phyloP scores from a whole-genome alignment of 495 filamentous ascomycete species.

The Xylaria acuta region DNA sequence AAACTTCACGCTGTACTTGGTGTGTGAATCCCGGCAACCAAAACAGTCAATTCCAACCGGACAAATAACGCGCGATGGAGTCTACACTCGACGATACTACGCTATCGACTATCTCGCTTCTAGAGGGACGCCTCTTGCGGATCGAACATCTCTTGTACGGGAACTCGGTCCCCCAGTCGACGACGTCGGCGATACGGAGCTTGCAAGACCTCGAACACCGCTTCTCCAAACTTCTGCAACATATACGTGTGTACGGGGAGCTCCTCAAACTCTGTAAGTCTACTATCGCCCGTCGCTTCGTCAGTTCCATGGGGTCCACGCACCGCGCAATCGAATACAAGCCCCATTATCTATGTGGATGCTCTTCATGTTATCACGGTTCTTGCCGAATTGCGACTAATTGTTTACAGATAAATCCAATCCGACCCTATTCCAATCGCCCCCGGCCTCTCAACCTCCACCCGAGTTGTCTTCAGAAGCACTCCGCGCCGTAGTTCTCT shows the following conservation, averaged over 20 bases:
- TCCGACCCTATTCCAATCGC: slow-evolving; percentile 55
- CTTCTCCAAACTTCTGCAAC: slow-evolving; percentile 46
- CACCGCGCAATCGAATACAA: neutral
- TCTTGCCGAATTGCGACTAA: neutral
- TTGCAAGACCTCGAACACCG: slow-evolving; percentile 70
- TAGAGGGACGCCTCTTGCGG: slow-evolving; percentile 75
- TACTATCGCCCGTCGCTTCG: slow-evolving; percentile 9
- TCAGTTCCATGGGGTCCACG: neutral
- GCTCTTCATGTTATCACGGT: neutral
- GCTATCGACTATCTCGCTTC: slow-evolving; percentile 71
- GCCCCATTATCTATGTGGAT: neutral
- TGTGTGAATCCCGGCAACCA: neutral
- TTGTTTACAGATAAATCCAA: slow-evolving; percentile 47
- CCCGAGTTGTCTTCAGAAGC: slow-evolving; percentile 50
- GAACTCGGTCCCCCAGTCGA: slow-evolving; percentile 46
- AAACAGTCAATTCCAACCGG: neutral
- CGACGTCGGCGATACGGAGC: slow-evolving; percentile 54
- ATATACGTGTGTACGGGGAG: slow-evolving; percentile 53
- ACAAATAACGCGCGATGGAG: slow-evolving; percentile 46
- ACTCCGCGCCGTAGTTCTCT: slow-evolving; percentile 72
- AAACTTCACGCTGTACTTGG: neutral
- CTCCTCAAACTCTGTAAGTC: slow-evolving; percentile 57
- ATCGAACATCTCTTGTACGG: slow-evolving; percentile 79
- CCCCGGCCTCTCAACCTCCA: slow-evolving; percentile 44
- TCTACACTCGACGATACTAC: slow-evolving; percentile 58